Base-by-base conservation (phyloP, 805 yeast species). In the Barnettozyma populi region DNA sequence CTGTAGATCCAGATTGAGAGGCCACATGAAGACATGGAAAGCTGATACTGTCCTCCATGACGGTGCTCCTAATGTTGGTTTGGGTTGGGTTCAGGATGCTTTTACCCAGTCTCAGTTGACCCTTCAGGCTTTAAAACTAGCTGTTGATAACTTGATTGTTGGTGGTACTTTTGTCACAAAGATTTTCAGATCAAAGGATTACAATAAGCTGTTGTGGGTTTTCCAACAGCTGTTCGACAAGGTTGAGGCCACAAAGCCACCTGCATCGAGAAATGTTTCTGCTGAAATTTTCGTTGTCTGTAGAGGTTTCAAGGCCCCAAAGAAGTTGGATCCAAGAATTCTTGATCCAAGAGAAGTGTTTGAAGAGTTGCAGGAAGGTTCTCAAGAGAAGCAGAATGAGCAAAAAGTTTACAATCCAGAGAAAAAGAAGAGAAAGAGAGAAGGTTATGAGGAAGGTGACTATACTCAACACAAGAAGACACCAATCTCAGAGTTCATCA, bases 11-110 rank as follows among this genome's bases (percentile, higher is more conserved):
- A 89, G 80, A 66, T 76, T 94, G 53, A 80, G 98, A 64, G 97
- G 97, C 25, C 90, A 92, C 64, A 84, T 94, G 84, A 94, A 94
- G 67, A 90, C 98, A 1, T 94, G 98, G 97, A 94, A 94, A 61
- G 99, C 98, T 1, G 98, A 94, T 64, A 88, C 96, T 0, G 98
- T 94, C 18, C 72, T 94, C 63, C 99, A 94, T 69, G 99, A 94
- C 76, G 99, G 99, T 83, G 99, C 99, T 25, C 99, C 99, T 27
- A 94, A 94, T 63, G 98, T 94, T 59, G 99, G 99, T 84, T 76
- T 94, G 62, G 96, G 96, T n/a, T 94, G 99, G 99, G 94, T 87
- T 19, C 99, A 94, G 68, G 99, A 94, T 80, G 99, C 99, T 1
- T 94, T 88, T 70, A 89, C 98, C 2, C 99, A 94, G 71, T 89